phyloP scores from a whole-genome alignment of 1,284 basidiomycete species.

The Austroboletus novae-zelandiae region DNA sequence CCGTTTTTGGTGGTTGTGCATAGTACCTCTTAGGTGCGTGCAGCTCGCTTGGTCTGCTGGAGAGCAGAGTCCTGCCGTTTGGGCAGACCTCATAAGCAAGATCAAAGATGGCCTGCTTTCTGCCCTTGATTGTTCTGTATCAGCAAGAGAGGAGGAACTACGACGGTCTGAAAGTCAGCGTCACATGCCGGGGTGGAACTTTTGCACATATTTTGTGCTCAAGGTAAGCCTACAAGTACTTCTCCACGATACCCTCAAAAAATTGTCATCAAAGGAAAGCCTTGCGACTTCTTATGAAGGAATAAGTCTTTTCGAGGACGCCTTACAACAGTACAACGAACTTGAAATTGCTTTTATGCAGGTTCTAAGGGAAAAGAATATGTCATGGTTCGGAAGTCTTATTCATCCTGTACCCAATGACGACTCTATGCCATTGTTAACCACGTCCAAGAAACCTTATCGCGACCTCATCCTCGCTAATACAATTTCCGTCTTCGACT shows the following conservation, averaged over 20 bases:
- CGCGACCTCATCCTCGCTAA: slow-evolving; percentile 88
- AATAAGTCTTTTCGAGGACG: slow-evolving; percentile 87
- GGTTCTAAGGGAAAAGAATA: slow-evolving; percentile 75
- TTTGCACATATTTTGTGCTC: slow-evolving; percentile 92
- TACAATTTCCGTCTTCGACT: slow-evolving; percentile 92
- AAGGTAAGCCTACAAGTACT: slow-evolving; percentile 56
- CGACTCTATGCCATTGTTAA: slow-evolving; percentile 82
- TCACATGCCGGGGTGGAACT: slow-evolving; percentile 93
- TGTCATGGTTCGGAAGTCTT: slow-evolving; percentile 87
- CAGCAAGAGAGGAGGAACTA: slow-evolving; percentile 84
- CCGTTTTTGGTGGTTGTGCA: slow-evolving; percentile 16
- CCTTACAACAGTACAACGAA: slow-evolving; percentile 87
- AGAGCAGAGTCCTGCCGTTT: slow-evolving; percentile 75
- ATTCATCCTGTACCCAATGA: slow-evolving; percentile 72
- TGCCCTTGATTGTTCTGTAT: slow-evolving; percentile 80
- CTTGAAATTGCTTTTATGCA: slow-evolving; percentile 86
- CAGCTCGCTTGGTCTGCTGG: slow-evolving; percentile 72
- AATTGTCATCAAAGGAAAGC: slow-evolving; percentile 67
- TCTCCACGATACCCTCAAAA: not conserved
- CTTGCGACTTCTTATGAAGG: slow-evolving; percentile 91
- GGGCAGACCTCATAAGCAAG: slow-evolving; percentile 87
- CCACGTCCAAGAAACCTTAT: slow-evolving; percentile 81
- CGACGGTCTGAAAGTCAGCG: slow-evolving; percentile 83
- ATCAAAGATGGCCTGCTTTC: slow-evolving; percentile 85
- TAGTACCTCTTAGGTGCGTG: slow-evolving; percentile 58